Percentiles rank a stretch among this genome's conserved stretches.
These are phyloP conservation scores for Penicilliopsis zonata DNA, from an alignment of 495 filamentous ascomycete species.

Conservation along the genomic window DNA sequence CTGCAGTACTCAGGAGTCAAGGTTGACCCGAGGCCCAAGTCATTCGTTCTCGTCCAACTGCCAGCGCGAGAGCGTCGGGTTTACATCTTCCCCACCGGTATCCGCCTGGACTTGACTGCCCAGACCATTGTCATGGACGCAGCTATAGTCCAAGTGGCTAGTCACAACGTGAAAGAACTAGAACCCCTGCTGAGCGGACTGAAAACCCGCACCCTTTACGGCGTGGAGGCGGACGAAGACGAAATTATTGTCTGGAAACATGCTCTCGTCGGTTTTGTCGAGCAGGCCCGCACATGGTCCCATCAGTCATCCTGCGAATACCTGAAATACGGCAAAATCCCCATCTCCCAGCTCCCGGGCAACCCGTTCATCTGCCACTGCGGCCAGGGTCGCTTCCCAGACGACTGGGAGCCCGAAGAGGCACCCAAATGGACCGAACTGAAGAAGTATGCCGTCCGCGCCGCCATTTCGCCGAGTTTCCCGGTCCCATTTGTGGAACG, in stretches of 20 bases:
- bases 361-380: conserved; percentile 19
- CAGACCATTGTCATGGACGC: conserved; percentile 33
- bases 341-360: conserved; percentile 12
- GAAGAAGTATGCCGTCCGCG: conserved; percentile 13
- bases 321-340: conserved; percentile 13
- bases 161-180: no score
- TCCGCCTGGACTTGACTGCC: conserved; percentile 10
- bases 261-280: conserved; percentile 31
- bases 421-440: conserved; percentile 13
- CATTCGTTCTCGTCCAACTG: no score
- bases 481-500: conserved; percentile 20
- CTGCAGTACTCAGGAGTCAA: no score
- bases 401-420: conserved; percentile 11
- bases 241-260: conserved; percentile 41
- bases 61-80: no score
- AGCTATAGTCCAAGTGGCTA: conserved; percentile 31
- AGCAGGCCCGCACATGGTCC: conserved; percentile 41
- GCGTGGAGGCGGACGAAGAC: conserved; percentile 20
- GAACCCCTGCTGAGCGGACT: no score
- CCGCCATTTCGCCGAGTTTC: conserved; percentile 21
- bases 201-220: conserved; percentile 11
- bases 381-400: conserved; percentile 17
- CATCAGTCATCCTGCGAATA: conserved; percentile 40
- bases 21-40: no score
- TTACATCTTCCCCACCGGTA: conserved; percentile 6